These are phyloP conservation scores for Kazachstania taianensis DNA, from an alignment of 805 yeast genomes.

Conservation along the genomic window DNA sequence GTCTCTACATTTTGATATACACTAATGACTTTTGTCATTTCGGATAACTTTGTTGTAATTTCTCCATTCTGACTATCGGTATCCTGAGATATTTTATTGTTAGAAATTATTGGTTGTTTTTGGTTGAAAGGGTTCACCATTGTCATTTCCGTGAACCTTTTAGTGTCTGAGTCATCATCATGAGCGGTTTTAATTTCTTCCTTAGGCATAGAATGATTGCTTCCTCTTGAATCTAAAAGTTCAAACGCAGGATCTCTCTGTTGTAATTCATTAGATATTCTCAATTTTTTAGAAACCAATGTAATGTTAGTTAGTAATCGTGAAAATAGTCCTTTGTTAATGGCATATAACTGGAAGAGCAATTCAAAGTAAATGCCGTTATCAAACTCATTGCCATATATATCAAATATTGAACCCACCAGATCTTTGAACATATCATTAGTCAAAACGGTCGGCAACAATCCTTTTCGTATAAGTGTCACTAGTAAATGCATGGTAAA, in stretches of 20 bases:
- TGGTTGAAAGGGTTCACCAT: slow-evolving; percentile 27
- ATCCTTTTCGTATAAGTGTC: slow-evolving; percentile 1
- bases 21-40: slow-evolving; percentile 28
- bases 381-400: slow-evolving; percentile 25
- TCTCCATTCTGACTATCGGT: slow-evolving; percentile 3
- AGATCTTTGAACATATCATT: slow-evolving; percentile 4
- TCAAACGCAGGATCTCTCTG: slow-evolving; percentile 14
- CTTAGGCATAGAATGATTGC: neutral
- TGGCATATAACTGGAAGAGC: slow-evolving; percentile 11
- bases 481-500: slow-evolving; percentile 15
- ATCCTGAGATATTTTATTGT: too few species aligned
- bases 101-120: slow-evolving; percentile 7
- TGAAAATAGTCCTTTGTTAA: slow-evolving; percentile 9
- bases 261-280: slow-evolving; percentile 23
- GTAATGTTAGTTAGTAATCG: slow-evolving; percentile 9
- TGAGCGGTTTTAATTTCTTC: slow-evolving; percentile 4
- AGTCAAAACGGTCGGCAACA: too few species aligned
- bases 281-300: slow-evolving; percentile 19
- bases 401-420: slow-evolving; percentile 11
- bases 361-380: slow-evolving; percentile 17
- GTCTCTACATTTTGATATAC: slow-evolving; percentile 15
- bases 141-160: slow-evolving; percentile 25
- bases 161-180: slow-evolving; percentile 16
- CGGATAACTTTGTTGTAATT: slow-evolving; percentile 15
- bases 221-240: slow-evolving; percentile 4